Base-by-base conservation (phyloP, 768 basidiomycete species). In the Leccinum longicurvipes region DNA sequence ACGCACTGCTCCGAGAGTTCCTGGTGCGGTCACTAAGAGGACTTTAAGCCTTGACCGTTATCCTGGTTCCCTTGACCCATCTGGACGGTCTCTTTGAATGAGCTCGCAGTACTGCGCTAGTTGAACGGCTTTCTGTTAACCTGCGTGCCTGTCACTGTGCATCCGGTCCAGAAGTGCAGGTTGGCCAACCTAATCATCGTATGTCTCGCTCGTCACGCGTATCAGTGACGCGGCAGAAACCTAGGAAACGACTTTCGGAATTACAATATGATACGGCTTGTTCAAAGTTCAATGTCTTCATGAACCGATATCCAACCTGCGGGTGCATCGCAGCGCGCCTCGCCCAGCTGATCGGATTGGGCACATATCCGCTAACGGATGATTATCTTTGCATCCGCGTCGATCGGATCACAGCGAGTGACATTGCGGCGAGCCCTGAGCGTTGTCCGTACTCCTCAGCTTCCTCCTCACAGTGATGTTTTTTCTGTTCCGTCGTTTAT, bases 21-120 rank as follows among this genome's bases (percentile, higher is more conserved):
- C 50, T 50, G 23, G 31, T 12, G 45, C 55, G 51, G 9, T 34
- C 50, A 60, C 14, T 31, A 31, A 56, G 29, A 4, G 47, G 58
- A 47, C 17, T 3, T 21, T 34, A 23, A 9, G 46, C 31, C 27
- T 46, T 12, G 9, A 36, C 15, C 17, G 11, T 4, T 19, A 19
- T 19, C 24, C 36, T 31, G 7, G 29, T 11, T 47, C 25, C 53
- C 10, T 44, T 57, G 14, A 44, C 47, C 53, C 48, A 56, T 46
- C 11, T 44, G 48, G 42, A 55, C 29, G 11, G 47, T 55, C 27
- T 34, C 46, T 31, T 58, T 48, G 5, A 36, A 53, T 19, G 42
- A 44, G 11, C 31, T 21, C n/a, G 42, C 45, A 9, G 52, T 47
- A 4, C 39, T 47, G 15, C 31, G 55, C n/a, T 34, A 45, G 24